Conservation (phyloP, 2,329 filamentous ascomycete genomes). For the Coleophoma eucalyptorum region DNA sequence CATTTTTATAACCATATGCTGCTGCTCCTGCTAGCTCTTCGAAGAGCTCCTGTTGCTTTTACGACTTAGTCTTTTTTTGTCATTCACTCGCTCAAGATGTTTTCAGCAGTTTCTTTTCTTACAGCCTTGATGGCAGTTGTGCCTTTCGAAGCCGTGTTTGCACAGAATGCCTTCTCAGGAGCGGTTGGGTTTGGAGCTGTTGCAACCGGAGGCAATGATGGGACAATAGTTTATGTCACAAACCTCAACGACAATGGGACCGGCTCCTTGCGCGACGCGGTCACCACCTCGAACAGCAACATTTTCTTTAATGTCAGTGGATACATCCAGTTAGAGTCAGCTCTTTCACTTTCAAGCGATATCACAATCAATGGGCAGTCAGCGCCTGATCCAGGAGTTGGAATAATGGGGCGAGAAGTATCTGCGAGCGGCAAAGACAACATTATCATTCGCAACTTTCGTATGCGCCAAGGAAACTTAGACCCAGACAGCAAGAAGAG, state of each 20-base stretch:
- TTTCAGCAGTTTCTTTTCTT: neutral
- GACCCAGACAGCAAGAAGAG: slow-evolving; percentile 47
- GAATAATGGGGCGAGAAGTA: slow-evolving; percentile 27
- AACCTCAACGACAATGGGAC: slow-evolving; percentile 40
- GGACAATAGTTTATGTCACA: slow-evolving; percentile 38
- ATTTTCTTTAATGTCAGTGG: slow-evolving; percentile 41
- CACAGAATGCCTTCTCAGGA: slow-evolving; percentile 35
- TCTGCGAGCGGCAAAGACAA: slow-evolving; percentile 23
- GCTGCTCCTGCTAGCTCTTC: no score
- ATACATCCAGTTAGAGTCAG: slow-evolving; percentile 37
- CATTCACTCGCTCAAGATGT: no score
- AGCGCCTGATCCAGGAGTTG: slow-evolving; percentile 38
- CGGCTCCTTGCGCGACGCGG: slow-evolving; percentile 43
- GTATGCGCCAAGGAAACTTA: slow-evolving; percentile 48
- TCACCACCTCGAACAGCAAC: slow-evolving; percentile 37
- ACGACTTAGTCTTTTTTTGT: no score
- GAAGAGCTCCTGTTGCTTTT: no score
- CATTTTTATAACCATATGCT: no score
- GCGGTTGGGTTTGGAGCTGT: slow-evolving; percentile 42
- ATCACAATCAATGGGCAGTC: slow-evolving; percentile 43
- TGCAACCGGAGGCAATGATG: slow-evolving; percentile 39
- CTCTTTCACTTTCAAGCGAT: slow-evolving; percentile 36
- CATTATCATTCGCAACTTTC: slow-evolving; percentile 50
- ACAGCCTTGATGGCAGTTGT: neutral
- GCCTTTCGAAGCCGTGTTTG: neutral